Base-by-base conservation (phyloP, 1,284 basidiomycete genomes). In the Xanthoconium separans region DNA sequence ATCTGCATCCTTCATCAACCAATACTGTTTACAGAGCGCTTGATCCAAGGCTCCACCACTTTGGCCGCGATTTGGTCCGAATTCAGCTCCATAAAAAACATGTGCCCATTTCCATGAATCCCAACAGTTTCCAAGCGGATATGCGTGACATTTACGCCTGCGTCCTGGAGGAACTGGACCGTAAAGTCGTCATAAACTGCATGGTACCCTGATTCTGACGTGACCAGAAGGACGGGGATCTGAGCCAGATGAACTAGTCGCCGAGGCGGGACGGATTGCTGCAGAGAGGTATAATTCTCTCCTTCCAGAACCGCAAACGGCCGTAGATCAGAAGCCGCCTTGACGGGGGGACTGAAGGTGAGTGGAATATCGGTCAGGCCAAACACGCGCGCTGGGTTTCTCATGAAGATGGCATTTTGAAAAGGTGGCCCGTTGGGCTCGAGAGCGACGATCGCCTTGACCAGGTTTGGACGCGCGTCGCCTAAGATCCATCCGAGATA, bases 31-130 rank as follows among this genome's bases (percentile, higher is more conserved):
- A 53, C 9, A 24, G 40, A 40, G 3, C n/a, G 30, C 39, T 58
- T 57, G 44, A 77, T 66, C 78, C 78, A 79, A 42, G 63, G 65
- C 34, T 69, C 58, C 18, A 79, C 66, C 8, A 78, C 64, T 22
- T 63, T 70, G 3, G 70, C 72, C 4, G 63, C 75, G 36, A 81
- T 77, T 45, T 73, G 66, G 20, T 75, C 52, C 6, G 65, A 70
- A 59, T 80, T 80, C 55, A 71, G 74, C 53, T 80, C 79, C 76
- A 81, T 77, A 58, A 80, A 80, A 63, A 81, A 74, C 75, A 81
- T 75, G 60, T 81, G 79, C 2, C 73, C 79, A 58, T 70, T 70
- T 46, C 61, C 79, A 52, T 69, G 70, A 39, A 81, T 78, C 7
- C 79, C 79, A 4, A 75, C 59, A 42, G 70, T 66, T n/a, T 61